Conservation (phyloP, 2,329 filamentous ascomycete genomes). For the Dendrostoma leiphaemia region DNA sequence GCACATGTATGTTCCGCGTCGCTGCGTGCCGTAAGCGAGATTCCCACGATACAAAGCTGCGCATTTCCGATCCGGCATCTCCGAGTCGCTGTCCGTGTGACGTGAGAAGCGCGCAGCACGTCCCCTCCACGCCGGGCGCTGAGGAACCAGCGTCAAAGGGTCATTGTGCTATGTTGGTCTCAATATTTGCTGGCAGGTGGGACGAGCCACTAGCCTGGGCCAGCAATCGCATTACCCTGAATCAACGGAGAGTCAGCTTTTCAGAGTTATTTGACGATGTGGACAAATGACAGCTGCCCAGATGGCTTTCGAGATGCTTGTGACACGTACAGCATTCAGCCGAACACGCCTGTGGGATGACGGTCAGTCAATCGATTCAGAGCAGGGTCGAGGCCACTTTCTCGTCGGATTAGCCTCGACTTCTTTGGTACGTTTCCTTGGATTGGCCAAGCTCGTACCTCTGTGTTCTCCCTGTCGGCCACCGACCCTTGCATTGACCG, state of each 20-base stretch:
- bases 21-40: slow-evolving; percentile 15
- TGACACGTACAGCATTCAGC: not conserved
- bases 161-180: not conserved
- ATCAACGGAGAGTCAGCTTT: not conserved
- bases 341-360: slow-evolving; percentile 8
- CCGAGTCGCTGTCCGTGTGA: not conserved
- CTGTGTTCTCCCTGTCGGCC: not conserved
- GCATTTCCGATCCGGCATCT: slow-evolving; percentile 11
- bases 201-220: not conserved
- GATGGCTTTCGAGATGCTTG: not conserved
- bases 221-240: not conserved
- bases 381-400: not conserved
- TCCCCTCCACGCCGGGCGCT: not conserved
- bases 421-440: not conserved
- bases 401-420: not conserved
- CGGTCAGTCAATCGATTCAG: not conserved
- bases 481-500: not conserved
- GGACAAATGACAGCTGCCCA: slow-evolving; percentile 13
- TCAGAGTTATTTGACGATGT: not conserved
- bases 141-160: slow-evolving; percentile 27
- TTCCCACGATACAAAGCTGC: slow-evolving; percentile 11
- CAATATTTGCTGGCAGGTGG: not conserved
- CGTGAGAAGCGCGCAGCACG: not conserved
- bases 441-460: not conserved
- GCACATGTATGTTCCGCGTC: not conserved